Evolutionary conservation across 169 alveolate genomes (phyloP).

Genomic region (Plasmodium gallinaceum): DNA sequence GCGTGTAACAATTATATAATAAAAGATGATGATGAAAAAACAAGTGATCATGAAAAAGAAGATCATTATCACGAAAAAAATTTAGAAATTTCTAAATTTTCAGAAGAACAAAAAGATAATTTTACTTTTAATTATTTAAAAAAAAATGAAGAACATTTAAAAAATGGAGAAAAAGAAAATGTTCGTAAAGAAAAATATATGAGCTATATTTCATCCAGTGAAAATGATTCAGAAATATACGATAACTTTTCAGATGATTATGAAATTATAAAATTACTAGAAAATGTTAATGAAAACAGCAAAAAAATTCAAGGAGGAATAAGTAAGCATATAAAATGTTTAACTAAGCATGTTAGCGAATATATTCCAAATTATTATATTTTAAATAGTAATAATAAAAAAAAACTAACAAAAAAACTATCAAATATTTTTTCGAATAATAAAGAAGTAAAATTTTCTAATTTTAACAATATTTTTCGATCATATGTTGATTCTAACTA

Average conservation of each 20-base stretch:
- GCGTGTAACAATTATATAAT: constrained; percentile 68
- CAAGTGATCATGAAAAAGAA: background rate
- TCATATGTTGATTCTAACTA: constrained; percentile 18
- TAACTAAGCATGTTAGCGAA: constrained; percentile 75
- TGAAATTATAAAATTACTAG: constrained; percentile 67
- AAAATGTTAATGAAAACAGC: constrained; percentile 32
- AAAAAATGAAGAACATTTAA: background rate
- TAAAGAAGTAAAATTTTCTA: background rate
- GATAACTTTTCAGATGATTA: constrained; percentile 75
- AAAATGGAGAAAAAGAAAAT: constrained; percentile 8
- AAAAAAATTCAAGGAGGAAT: constrained; percentile 54
- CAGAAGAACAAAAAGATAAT: background rate
- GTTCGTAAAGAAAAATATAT: background rate
- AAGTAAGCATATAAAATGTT: constrained; percentile 61
- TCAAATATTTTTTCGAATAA: constrained; percentile 40
- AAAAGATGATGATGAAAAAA: constrained; percentile 20
- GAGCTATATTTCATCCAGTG: constrained; percentile 49
- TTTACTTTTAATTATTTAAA: too few species aligned
- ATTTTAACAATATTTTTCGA: background rate
- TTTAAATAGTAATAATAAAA: constrained; percentile 33
- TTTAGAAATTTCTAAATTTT: background rate
- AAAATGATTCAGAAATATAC: constrained; percentile 46
- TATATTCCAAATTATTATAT: constrained; percentile 69
- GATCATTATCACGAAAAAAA: background rate
- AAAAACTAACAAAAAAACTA: constrained; percentile 40